These are phyloP conservation scores for Yamadazyma philogaea DNA, from an alignment of 805 yeast genomes.

Conservation along the genomic window DNA sequence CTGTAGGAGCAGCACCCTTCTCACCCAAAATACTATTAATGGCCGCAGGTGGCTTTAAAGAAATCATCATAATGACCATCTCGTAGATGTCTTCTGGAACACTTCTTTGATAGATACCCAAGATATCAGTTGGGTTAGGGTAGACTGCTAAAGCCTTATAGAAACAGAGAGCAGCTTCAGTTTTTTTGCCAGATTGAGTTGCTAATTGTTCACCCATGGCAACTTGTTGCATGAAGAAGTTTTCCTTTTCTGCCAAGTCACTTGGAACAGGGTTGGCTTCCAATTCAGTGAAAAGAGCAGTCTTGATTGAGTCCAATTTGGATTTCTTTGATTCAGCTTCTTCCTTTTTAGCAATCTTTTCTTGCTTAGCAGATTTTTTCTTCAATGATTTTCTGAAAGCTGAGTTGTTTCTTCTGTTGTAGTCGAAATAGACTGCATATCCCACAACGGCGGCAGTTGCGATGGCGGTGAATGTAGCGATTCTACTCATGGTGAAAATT, in stretches of 20 bases:
- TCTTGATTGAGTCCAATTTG: constrained; percentile 58
- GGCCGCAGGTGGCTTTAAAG: constrained; percentile 82
- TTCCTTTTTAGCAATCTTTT: constrained; percentile 52
- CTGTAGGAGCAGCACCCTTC: constrained; percentile 22
- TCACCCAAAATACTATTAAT: constrained; percentile 62
- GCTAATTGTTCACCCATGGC: constrained; percentile 82
- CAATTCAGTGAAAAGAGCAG: constrained; percentile 61
- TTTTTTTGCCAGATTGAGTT: constrained; percentile 59
- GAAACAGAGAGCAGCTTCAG: constrained; percentile 84
- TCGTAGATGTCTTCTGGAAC: constrained; percentile 82
- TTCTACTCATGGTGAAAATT: constrained; percentile 12
- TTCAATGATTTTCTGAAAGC: constrained; percentile 78
- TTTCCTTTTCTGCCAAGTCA: constrained; percentile 66
- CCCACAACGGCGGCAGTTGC: constrained; percentile 59
- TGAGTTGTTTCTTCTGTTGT: constrained; percentile 77
- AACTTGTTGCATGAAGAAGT: constrained; percentile 77
- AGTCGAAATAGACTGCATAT: constrained; percentile 88
- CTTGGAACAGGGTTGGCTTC: constrained; percentile 72
- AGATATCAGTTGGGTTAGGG: constrained; percentile 91
- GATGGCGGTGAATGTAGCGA: constrained; percentile 34
- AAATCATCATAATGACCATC: constrained; percentile 81
- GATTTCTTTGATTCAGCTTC: constrained; percentile 58
- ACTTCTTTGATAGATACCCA: constrained; percentile 85
- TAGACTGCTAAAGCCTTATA: constrained; percentile 91
- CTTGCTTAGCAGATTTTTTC: constrained; percentile 59